Base-by-base conservation (phyloP, 2,329 filamentous ascomycete species). In the Hypoxylon rubiginosum region DNA sequence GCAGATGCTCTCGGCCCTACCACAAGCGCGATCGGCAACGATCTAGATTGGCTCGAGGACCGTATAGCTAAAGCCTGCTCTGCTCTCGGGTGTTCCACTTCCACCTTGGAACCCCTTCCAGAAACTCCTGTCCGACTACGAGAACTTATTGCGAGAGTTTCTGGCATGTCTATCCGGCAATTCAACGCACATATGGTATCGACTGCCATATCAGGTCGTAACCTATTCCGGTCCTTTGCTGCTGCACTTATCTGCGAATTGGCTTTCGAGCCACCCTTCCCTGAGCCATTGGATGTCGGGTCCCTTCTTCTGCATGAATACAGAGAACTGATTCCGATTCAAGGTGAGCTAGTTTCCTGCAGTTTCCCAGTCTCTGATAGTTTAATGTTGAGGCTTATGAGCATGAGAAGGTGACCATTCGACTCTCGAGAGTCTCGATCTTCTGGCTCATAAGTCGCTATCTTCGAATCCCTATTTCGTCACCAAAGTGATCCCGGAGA, bases 231-330 rank as follows among this genome's bases (percentile, higher is more conserved):
- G 13, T 48, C 43, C 21, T 21, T 48, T 48, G 21, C 21, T 28
- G 21, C 19, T 21, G 43, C 43, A 11, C 43, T 48, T 13, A 9
- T 48, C 43, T 48, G 43, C 43, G 43, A 48, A 26, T 13, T 48
- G 21, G 43, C 21, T 28, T 48, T 48, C 21, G 43, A 48, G 43
- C 43, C 21, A 21, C 15, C 43, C 3, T 48, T 48, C 15, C 43
- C 43, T 5, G 43, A 48, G 19, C 21, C 43, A 4, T 28, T 26
- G 10, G 43, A 48, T 48, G 43, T 48, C 28, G 32, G 19, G n/a
- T 39, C 32, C 15, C 50, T 53, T 41, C 50, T 53, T n/a, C 50
- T 39, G 21, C 50, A 41, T 53, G 19, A 11, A 53, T 28, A 41
- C 19, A 41, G 50, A 36, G 28, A 39, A 15, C 50, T 28, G 10